Conservation (phyloP, 1,284 basidiomycete genomes). For the Ganoderma leucocontextum region DNA sequence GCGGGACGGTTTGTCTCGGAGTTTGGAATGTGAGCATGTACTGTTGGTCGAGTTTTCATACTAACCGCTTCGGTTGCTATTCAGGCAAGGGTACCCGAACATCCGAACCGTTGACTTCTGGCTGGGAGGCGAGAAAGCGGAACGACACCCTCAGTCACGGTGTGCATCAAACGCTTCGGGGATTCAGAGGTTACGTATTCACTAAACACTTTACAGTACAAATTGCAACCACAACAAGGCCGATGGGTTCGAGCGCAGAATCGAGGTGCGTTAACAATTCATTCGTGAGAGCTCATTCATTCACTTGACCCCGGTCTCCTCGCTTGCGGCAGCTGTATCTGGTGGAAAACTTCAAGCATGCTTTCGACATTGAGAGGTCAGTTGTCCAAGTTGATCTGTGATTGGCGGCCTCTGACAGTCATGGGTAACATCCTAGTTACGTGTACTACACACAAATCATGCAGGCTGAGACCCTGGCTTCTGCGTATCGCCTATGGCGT, state of each 20-base stretch:
- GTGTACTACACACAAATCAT: slow-evolving; percentile 72
- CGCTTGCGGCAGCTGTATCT: slow-evolving; percentile 70
- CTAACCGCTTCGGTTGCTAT: slow-evolving; percentile 11
- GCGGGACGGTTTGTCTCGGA: slow-evolving; percentile 90
- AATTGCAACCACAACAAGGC: slow-evolving; percentile 92
- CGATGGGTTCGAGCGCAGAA: slow-evolving; percentile 83
- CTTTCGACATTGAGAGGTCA: slow-evolving; percentile 83
- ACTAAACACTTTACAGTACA: slow-evolving; percentile 49
- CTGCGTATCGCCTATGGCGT: slow-evolving; percentile 68
- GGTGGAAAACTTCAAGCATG: slow-evolving; percentile 90
- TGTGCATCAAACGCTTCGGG: slow-evolving; percentile 37
- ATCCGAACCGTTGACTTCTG: slow-evolving; percentile 87
- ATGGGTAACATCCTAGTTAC: slow-evolving; percentile 48
- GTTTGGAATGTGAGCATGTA: slow-evolving; percentile 75
- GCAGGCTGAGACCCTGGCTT: slow-evolving; percentile 69
- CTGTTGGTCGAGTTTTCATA: slow-evolving; percentile 6
- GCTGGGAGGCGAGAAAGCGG: slow-evolving; percentile 71
- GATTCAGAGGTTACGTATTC: slow-evolving; percentile 25
- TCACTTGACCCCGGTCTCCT: slow-evolving; percentile 19
- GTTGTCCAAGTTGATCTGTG: slow-evolving; percentile 23
- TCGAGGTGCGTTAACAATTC: slow-evolving; percentile 62
- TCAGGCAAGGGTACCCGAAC: slow-evolving; percentile 84
- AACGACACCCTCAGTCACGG: slow-evolving; percentile 90
- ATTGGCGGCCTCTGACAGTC: slow-evolving; percentile 18
- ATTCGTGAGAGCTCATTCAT: slow-evolving; percentile 17